Base-by-base conservation (phyloP, 768 basidiomycete species). In the Auricularia sp. region DNA sequence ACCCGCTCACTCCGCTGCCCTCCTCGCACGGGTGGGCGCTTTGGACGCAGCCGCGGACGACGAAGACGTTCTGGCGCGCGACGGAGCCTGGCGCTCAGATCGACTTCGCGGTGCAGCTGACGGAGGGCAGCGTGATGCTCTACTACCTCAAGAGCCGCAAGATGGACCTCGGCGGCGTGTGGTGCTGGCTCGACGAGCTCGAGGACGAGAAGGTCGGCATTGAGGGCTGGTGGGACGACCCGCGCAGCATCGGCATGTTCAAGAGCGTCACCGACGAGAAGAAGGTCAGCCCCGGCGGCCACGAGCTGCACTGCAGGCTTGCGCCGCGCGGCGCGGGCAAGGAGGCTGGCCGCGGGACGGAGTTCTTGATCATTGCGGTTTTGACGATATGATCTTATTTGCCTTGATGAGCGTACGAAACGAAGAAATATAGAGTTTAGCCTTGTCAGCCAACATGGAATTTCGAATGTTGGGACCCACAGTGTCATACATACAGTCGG, bases 111-210 rank as follows among this genome's bases (percentile, higher is more conserved):
- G 13, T 34, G 54, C 21, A 34, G 63, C 33, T 54, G 42, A 54
- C 37, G 33, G 16, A 42, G 61, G 61, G 62, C 14, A 18, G 44
- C 44, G 62, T 63, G 13, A 35, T 35, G 37, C 44, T 63, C 21
- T 63, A 63, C 44, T 63, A 63, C 44, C 62, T 63, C 42, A 63
- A 51, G 42, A 63, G 62, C 42, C 16, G n/a, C n/a, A 63, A 51
- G 10, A 63, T 63, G 62, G n/a, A 18, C 34, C 42, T 63, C 29
- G 62, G 62, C 14, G 6, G 39, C 21, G 62, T 51, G 33, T 21
- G 47, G 14, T 63, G 62, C 34, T 63, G 62, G 62, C 51, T 47
- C 42, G 33, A 63, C 34, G 13, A 63, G 3, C 36, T 39, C 34
- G 42, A n/a, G 42, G 7, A 11, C 14, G 14, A 35, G 7, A 42